Evolutionary conservation across 345 rosid species (phyloP).

Genomic region (Eucalyptus fibrosa): DNA sequence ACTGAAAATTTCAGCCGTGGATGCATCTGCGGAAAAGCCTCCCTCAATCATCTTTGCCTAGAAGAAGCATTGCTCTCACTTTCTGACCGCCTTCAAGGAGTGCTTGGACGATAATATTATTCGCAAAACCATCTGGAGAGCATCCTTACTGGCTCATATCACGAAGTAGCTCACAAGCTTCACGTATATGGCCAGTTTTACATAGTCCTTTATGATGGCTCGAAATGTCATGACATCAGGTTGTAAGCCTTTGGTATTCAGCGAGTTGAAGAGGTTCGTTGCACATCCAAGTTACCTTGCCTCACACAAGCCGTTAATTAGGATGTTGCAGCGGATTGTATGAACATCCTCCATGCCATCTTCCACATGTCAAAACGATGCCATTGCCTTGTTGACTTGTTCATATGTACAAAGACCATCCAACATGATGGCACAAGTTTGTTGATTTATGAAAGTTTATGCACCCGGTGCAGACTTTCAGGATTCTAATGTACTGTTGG

Average conservation of each 20-base stretch:
- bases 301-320: not conserved
- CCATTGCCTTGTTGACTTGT: not conserved
- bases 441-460: not conserved
- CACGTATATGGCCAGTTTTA: not conserved
- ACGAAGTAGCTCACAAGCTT: not conserved
- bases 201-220: not conserved
- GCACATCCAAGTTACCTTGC: not conserved
- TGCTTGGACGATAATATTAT: not conserved
- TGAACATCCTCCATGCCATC: not conserved
- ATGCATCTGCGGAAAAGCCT: not conserved
- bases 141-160: not conserved
- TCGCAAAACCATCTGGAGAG: not conserved
- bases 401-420: not conserved
- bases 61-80: not conserved
- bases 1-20: not conserved
- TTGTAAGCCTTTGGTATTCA: not conserved
- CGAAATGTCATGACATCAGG: not conserved
- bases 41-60: not conserved
- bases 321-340: not conserved
- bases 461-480: not conserved
- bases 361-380: not conserved
- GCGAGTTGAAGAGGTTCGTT: not conserved
- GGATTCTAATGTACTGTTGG: not conserved
- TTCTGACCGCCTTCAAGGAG: not conserved
- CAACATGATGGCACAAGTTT: not conserved